Percentiles rank a stretch among this genome's conserved stretches.
Evolutionary conservation across 805 yeast genomes (phyloP).

Genomic region (Candida golubevii): DNA sequence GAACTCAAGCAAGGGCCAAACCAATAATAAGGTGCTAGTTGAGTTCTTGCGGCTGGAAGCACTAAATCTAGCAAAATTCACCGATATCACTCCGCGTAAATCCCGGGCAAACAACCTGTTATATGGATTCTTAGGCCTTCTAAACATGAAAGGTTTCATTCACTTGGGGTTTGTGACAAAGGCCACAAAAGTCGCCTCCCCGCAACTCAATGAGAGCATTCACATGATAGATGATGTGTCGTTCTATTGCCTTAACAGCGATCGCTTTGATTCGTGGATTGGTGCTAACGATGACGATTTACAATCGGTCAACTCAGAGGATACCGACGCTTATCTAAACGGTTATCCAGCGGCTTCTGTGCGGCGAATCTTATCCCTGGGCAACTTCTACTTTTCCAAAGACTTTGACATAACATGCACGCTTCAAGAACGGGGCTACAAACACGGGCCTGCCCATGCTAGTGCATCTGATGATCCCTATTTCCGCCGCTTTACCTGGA

Average conservation of each 20-base stretch:
- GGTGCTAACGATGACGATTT: constrained; percentile 13
- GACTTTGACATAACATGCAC: constrained; percentile 44
- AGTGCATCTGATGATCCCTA: constrained; percentile 35
- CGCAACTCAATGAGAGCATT: constrained; percentile 51
- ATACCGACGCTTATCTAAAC: constrained; percentile 10
- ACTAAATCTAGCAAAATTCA: constrained; percentile 37
- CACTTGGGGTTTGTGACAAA: constrained; percentile 58
- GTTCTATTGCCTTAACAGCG: constrained; percentile 59
- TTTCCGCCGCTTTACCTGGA: constrained; percentile 49
- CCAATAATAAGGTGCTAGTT: constrained; percentile 38
- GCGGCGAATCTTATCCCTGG: constrained; percentile 40
- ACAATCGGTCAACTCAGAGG: constrained; percentile 13
- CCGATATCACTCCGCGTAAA: constrained; percentile 38
- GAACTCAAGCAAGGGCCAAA: constrained; percentile 17
- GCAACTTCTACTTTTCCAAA: constrained; percentile 46
- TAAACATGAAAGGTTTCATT: constrained; percentile 49
- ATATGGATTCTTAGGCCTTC: constrained; percentile 60
- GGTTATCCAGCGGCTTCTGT: constrained; percentile 44
- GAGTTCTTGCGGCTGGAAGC: constrained; percentile 47
- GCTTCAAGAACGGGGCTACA: constrained; percentile 42
- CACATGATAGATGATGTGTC: constrained; percentile 55
- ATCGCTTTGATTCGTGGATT: constrained; percentile 44
- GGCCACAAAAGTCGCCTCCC: constrained; percentile 53
- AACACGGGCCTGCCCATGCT: constrained; percentile 3
- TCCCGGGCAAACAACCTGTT: constrained; percentile 24